A percentile compares a stretch with the other conserved stretches of the same genome.
phyloP scores from a whole-genome alignment of 2,329 filamentous ascomycete species.

The Coniochaeta sp. region DNA sequence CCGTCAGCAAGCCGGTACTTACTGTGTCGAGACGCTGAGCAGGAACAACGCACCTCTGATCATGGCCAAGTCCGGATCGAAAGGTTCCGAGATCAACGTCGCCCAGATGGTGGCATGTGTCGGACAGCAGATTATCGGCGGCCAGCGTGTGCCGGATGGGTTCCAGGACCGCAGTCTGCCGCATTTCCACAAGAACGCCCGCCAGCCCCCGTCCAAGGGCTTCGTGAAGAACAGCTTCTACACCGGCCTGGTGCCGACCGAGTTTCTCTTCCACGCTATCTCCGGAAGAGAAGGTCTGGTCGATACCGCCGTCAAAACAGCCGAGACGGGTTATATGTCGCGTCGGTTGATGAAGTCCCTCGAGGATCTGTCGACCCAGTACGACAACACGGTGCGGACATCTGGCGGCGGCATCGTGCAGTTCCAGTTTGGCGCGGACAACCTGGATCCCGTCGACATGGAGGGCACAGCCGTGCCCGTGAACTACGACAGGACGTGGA shows the following conservation, averaged over 20 bases:
- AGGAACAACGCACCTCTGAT: conserved; percentile 87
- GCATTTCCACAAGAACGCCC: conserved; percentile 89
- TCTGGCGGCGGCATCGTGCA: conserved; percentile 86
- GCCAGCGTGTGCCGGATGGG: conserved; percentile 85
- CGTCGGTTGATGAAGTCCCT: conserved; percentile 95
- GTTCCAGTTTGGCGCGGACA: conserved; percentile 95
- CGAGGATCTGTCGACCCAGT: conserved; percentile 87
- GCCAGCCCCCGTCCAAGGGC: conserved; percentile 89
- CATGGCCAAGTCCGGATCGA: conserved; percentile 97
- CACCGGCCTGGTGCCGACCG: conserved; percentile 77
- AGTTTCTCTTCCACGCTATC: conserved; percentile 98
- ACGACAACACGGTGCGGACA: conserved; percentile 91
- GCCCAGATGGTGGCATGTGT: conserved; percentile 98
- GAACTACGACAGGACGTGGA: conserved; percentile 85
- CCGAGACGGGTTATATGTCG: conserved; percentile 98
- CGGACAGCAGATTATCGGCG: conserved; percentile 95
- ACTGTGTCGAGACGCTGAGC: conserved; percentile 85
- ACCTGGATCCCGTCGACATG: conserved; percentile 95
- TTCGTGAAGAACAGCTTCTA: conserved; percentile 99
- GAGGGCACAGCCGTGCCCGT: conserved; percentile 90
- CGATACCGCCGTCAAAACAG: conserved; percentile 97
- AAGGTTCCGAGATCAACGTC: conserved; percentile 96
- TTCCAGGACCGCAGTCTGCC: conserved; percentile 94
- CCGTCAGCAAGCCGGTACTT: conserved; percentile 81
- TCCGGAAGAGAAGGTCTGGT: conserved; percentile 97